Conservation (phyloP, 2,329 filamentous ascomycete genomes). For the Parascedosporium putredinis region DNA sequence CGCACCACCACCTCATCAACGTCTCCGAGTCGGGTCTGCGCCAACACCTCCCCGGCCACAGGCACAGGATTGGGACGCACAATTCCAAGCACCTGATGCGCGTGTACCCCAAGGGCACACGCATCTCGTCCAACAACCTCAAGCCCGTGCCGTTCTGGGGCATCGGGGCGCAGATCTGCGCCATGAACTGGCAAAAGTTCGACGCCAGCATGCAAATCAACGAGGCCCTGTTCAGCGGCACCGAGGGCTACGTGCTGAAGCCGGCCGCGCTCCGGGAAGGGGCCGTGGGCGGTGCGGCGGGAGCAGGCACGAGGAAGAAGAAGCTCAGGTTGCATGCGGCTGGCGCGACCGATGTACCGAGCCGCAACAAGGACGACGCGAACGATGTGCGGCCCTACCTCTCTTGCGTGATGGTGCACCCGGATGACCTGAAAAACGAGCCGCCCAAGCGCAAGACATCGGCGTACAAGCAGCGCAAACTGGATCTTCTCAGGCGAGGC, state of each 20-base stretch:
- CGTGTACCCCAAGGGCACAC: slow-evolving; percentile 58
- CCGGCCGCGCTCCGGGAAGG: slow-evolving; percentile 47
- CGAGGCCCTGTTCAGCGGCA: slow-evolving; percentile 55
- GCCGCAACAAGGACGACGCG: slow-evolving; percentile 28
- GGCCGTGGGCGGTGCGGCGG: slow-evolving; percentile 39
- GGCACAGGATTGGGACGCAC: slow-evolving; percentile 42
- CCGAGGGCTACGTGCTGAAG: slow-evolving; percentile 57
- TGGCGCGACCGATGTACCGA: slow-evolving; percentile 51
- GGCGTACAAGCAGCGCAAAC: slow-evolving; percentile 48
- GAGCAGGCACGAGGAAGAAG: slow-evolving; percentile 33
- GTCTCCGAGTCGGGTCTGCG: slow-evolving; percentile 53
- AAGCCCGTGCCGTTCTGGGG: slow-evolving; percentile 55
- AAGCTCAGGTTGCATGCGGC: slow-evolving; percentile 47
- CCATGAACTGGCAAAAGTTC: slow-evolving; percentile 61
- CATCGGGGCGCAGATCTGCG: slow-evolving; percentile 57
- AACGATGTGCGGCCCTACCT: slow-evolving; percentile 53
- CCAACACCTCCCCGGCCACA: slow-evolving; percentile 35
- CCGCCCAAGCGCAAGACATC: slow-evolving; percentile 52
- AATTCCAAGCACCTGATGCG: slow-evolving; percentile 60
- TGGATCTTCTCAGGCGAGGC: slow-evolving; percentile 43
- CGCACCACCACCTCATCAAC: slow-evolving; percentile 59
- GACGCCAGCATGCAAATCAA: slow-evolving; percentile 57
- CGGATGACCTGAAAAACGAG: slow-evolving; percentile 34
- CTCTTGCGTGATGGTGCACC: slow-evolving; percentile 54
- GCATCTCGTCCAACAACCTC: slow-evolving; percentile 56